Evolutionary conservation across 345 rosid genomes (phyloP).

Genomic region (Citrus trifoliata): DNA sequence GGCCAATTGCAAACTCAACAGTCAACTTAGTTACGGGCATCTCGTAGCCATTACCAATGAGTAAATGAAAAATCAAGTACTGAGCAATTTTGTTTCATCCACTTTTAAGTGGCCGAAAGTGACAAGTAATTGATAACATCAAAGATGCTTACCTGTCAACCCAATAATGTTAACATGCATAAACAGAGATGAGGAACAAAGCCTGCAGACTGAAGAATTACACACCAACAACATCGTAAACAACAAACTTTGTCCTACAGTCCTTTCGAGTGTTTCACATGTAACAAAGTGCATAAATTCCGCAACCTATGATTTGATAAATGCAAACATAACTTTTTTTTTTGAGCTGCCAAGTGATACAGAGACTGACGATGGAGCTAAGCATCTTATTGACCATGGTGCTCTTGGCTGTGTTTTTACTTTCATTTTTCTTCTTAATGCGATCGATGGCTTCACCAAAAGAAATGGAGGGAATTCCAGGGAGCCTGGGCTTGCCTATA

Average conservation of each 20-base stretch:
- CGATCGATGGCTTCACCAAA: slow-evolving; percentile 41
- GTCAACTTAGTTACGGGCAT: background rate
- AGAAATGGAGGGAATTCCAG: slow-evolving; percentile 55
- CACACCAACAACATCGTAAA: background rate
- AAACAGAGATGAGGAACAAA: background rate
- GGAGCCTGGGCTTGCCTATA: slow-evolving; percentile 60
- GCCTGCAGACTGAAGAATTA: background rate
- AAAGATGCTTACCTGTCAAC: background rate
- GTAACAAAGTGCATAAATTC: background rate
- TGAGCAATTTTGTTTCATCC: background rate
- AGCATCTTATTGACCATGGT: slow-evolving; percentile 26
- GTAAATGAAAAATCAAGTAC: background rate
- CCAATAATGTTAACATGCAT: background rate
- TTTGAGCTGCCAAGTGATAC: background rate
- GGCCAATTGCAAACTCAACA: background rate
- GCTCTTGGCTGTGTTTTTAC: slow-evolving; percentile 22
- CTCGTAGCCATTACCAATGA: background rate
- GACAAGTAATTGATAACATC: background rate
- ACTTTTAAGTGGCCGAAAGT: too few relatives aligned
- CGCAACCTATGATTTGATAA: background rate
- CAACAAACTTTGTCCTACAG: background rate
- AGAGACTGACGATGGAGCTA: slow-evolving; percentile 35
- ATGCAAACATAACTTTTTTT: background rate
- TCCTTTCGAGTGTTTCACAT: background rate
- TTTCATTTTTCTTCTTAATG: slow-evolving; percentile 23